phyloP scores from a whole-genome alignment of 495 filamentous ascomycete species.

The Penicillium ucsense region DNA sequence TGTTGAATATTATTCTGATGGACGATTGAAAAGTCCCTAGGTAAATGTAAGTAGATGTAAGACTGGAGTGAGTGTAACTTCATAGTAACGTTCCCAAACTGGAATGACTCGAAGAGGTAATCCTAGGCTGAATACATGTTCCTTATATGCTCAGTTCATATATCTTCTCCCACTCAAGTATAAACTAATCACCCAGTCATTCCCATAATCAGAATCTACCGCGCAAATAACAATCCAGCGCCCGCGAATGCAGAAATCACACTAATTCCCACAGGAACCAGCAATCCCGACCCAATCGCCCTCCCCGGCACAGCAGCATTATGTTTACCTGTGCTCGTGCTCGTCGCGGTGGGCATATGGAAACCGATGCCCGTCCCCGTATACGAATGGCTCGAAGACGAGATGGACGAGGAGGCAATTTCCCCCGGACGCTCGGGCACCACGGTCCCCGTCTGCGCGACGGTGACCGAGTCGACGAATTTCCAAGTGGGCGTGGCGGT shows the following conservation, averaged over 20 bases:
- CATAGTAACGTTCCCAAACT: too few species aligned
- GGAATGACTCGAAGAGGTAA: too few species aligned
- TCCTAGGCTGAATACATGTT: too few species aligned
- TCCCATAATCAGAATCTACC: neutral
- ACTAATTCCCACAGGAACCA: neutral
- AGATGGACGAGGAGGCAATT: neutral
- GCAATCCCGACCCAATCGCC: neutral
- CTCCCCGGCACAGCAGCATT: neutral
- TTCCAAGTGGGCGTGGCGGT: neutral
- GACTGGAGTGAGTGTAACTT: too few species aligned
- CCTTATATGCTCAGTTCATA: neutral
- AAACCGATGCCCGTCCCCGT: neutral
- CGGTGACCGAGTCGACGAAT: neutral
- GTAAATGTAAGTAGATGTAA: too few species aligned
- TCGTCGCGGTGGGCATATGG: neutral
- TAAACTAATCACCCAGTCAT: too few species aligned
- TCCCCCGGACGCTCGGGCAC: neutral
- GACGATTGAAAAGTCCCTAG: too few species aligned
- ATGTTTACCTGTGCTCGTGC: neutral
- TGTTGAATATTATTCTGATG: too few species aligned
- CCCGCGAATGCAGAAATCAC: neutral
- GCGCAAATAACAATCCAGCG: neutral
- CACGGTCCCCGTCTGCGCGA: neutral
- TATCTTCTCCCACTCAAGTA: neutral
- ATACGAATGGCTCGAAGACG: neutral